Base-by-base conservation (phyloP, 768 basidiomycete genomes). In the Panus rudis region DNA sequence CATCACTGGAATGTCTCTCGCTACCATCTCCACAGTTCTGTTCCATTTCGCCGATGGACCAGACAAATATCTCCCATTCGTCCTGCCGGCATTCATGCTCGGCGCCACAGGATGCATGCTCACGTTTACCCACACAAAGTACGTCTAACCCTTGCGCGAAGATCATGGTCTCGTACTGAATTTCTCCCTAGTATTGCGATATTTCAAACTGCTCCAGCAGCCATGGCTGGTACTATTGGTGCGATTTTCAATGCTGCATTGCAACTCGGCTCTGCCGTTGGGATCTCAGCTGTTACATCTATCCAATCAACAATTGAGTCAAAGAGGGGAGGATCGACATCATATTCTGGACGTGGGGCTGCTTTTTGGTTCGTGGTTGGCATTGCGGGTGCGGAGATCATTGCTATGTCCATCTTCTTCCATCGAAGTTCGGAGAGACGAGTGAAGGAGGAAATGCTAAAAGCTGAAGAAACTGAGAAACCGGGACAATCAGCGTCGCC, bases 161-260 rank as follows among this genome's bases (percentile, higher is more conserved):
- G 10, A 11, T 20, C 7, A 12, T n/a, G 1, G 20, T 10, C 17
- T 23, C 25, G 6, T 31, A 30, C 6, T 4, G 13, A 19, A 12
- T n/a, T n/a, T 17, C 3, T 39, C 19, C 21, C 26, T 39, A 76
- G 71, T 46, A 69, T 77, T 25, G 71, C 72, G 6, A 63, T 76
- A 25, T 66, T 78, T 52, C 63, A 61, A 32, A 62, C 63, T 13
- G 68, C 66, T 1, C 74, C 73, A 3, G 45, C 67, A 6, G 56
- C 59, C 14, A 64, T 70, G 47, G 62, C 73, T 3, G 77, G 75
- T n/a, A 70, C 67, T 4, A 65, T 75, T 7, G 69, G 70, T 19
- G 76, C 76, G 6, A 65, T 78, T 19, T 73, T 74, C 58, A 72
- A 69, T 35, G 63, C 64, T 14, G 66, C 70, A 6, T 62, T 75